These are phyloP conservation scores for Fusarium irregulare DNA, from an alignment of 2,329 filamentous ascomycete species.

Conservation along the genomic window DNA sequence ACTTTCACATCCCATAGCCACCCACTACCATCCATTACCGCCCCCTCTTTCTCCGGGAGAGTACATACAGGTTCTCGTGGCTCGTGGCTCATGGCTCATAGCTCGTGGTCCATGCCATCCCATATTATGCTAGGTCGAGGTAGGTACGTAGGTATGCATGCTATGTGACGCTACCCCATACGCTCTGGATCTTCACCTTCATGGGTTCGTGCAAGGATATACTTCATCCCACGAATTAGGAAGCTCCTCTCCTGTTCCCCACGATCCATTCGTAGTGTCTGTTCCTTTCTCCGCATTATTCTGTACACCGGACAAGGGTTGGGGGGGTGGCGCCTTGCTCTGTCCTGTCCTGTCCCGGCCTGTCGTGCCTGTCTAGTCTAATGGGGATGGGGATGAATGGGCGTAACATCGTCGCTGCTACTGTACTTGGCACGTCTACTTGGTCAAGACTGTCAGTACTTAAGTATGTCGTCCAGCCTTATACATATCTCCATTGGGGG, in stretches of 20 bases:
- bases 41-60: constrained; percentile 26
- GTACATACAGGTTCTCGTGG: constrained; percentile 9
- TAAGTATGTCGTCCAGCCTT: constrained; percentile 36
- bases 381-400: background rate
- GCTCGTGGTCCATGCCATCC: background rate
- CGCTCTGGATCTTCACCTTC: constrained; percentile 31
- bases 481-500: constrained; percentile 29
- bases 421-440: constrained; percentile 27
- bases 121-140: background rate
- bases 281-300: constrained; percentile 35
- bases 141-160: background rate
- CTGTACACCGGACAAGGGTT: background rate
- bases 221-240: constrained; percentile 39
- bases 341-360: background rate
- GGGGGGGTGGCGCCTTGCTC: constrained; percentile 21
- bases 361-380: background rate
- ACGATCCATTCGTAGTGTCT: constrained; percentile 33
- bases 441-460: constrained; percentile 29
- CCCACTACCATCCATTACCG: constrained; percentile 25
- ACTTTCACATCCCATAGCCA: constrained; percentile 29
- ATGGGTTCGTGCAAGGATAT: constrained; percentile 36
- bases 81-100: background rate
- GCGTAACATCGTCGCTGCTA: constrained; percentile 30
- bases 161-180: constrained; percentile 32
- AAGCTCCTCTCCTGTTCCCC: constrained; percentile 26